Evolutionary conservation across 495 filamentous ascomycete species (phyloP), one percentile per base, ranked within the genome.

Genomic region (Hypoxylon cercidicola): DNA sequence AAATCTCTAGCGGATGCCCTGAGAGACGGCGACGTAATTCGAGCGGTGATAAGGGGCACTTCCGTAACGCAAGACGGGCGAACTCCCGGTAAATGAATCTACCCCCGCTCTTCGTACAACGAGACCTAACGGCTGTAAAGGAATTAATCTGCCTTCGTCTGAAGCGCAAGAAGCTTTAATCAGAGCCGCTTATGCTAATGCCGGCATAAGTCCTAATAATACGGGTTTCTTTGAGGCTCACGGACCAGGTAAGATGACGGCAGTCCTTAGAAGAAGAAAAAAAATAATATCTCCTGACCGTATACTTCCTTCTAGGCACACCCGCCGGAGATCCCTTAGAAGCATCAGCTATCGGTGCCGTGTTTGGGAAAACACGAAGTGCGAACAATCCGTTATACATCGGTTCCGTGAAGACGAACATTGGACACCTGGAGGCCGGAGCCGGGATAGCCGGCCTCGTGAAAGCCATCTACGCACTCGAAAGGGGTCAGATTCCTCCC

Each of bases 51-150:
- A 49, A 79, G 85, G 18, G 83, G 79, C 5, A 83, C 79, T 16
- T 81, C 78, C 0, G 71, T 85, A 35, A 90, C 89, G 62, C 78
- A 86, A 49, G 85, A 89, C 56, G 85, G 85, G 47, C 81, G 81
- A 46, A 78, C 78, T 4, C 70, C 75, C 25, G 79, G 79, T 21
- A 6, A 80, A 83, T 32, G 2, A 45, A 81, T 28, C 25, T 21
- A 45, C 43, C 75, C 0, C 49, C 78, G 30, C 82, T 82, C 0
- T 76, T 59, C 46, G 55, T 55, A 3, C 60, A 64, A n/a, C 76
- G 78, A 0, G 79, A 85, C 0, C 52, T 82, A 9, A 82, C 82
- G 0, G 60, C 73, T 8, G 45, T 63, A 65, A 74, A n/a, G 82
- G 82, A 2, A 87, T 89, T 54, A 88, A 83, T 11, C 72, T 86